Conservation (phyloP, 2,329 filamentous ascomycete genomes). For the Diaporthe humulicola region DNA sequence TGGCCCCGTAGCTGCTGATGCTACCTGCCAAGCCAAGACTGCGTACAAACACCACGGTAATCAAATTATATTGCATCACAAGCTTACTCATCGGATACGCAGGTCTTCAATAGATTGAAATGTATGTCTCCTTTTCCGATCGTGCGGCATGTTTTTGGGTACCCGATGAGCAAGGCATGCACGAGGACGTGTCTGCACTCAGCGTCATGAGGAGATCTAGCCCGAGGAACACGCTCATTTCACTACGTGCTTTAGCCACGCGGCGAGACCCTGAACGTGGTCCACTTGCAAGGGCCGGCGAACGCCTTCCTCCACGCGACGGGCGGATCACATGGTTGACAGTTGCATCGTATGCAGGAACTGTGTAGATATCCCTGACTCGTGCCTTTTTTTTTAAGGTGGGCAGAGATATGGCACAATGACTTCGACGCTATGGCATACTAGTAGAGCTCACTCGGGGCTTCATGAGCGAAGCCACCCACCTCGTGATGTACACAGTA, state of each 20-base stretch:
- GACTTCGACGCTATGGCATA: not conserved
- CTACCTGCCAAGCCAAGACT: not conserved
- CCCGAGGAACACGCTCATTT: not conserved
- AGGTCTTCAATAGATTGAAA: not conserved
- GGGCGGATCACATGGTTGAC: not conserved
- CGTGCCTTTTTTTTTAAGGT: too few species aligned
- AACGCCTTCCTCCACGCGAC: not conserved
- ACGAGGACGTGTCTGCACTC: not conserved
- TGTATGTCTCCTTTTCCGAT: not conserved
- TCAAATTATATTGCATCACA: slow-evolving; percentile 14
- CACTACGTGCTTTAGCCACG: not conserved
- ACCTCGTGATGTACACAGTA: not conserved
- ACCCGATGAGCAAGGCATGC: not conserved
- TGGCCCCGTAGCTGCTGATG: not conserved
- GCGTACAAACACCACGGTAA: not conserved
- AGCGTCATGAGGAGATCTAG: not conserved
- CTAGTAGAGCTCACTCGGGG: not conserved
- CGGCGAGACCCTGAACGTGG: not conserved
- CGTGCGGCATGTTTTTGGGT: too few species aligned
- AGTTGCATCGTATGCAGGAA: not conserved
- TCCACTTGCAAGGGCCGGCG: not conserved
- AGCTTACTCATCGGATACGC: not conserved
- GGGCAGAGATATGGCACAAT: not conserved
- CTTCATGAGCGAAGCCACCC: not conserved
- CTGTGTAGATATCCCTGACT: not conserved